Evolutionary conservation across 768 basidiomycete species (phyloP).

Genomic region (Russula earlei): DNA sequence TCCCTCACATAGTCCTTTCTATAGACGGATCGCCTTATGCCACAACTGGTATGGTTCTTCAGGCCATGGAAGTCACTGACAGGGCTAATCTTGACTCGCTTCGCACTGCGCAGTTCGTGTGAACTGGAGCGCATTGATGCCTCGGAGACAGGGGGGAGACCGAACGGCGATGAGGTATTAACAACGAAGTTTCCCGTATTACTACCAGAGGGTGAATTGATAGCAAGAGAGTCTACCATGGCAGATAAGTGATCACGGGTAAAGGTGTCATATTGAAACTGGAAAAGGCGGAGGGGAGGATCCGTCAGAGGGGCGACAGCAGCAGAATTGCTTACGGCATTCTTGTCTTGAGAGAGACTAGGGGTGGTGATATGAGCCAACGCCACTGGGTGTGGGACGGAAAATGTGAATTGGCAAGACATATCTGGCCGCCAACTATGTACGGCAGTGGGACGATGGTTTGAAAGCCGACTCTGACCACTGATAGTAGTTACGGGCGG

Average conservation of each 20-base stretch:
- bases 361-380: constrained; percentile 25
- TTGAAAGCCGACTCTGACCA: constrained; percentile 34
- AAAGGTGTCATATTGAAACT: constrained; percentile 93
- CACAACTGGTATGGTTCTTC: constrained; percentile 37
- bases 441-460: constrained; percentile 40
- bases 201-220: constrained; percentile 55
- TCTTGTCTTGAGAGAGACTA: constrained; percentile 57
- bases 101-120: constrained; percentile 55
- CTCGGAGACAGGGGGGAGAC: constrained; percentile 41
- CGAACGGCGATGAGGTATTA: constrained; percentile 38
- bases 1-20: constrained; percentile 71
- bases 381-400: constrained; percentile 41
- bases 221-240: constrained; percentile 90
- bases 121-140: constrained; percentile 35
- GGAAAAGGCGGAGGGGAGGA: constrained; percentile 77
- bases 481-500: not conserved
- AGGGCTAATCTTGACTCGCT: constrained; percentile 73
- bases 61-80: constrained; percentile 48
- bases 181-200: constrained; percentile 34
- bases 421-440: constrained; percentile 38
- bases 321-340: constrained; percentile 25
- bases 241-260: constrained; percentile 91
- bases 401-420: constrained; percentile 67
- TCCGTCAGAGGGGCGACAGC: constrained; percentile 42
- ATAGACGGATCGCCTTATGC: constrained; percentile 40